These are phyloP conservation scores for Hirsutella thompsonii DNA, from an alignment of 2,329 filamentous ascomycete genomes.

Conservation along the genomic window DNA sequence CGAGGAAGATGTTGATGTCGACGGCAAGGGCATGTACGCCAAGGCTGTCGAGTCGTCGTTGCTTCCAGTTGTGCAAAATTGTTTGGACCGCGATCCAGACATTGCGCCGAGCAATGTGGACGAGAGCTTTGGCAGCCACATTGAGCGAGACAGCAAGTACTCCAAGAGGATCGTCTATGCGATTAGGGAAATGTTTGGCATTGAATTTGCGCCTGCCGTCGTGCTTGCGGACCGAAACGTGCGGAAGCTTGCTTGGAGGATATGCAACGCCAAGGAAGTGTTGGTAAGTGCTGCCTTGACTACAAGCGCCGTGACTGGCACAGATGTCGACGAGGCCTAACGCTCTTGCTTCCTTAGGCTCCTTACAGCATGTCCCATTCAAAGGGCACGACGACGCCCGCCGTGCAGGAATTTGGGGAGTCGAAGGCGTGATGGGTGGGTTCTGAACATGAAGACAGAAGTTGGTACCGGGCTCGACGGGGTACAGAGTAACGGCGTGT, in stretches of 20 bases:
- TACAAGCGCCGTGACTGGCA: neutral
- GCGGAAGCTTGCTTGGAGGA: conserved; percentile 81
- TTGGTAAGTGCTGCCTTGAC: conserved; percentile 46
- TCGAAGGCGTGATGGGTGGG: conserved; percentile 8
- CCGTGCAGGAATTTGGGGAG: conserved; percentile 24
- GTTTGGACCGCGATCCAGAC: conserved; percentile 81
- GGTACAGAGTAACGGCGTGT: too few relatives aligned
- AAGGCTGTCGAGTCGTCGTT: conserved; percentile 63
- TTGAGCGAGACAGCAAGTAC: conserved; percentile 81
- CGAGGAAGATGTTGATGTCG: conserved; percentile 53
- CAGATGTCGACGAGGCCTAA: neutral
- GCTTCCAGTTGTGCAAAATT: conserved; percentile 77
- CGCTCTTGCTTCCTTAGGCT: conserved; percentile 29
- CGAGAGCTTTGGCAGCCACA: conserved; percentile 72
- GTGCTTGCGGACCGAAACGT: conserved; percentile 88
- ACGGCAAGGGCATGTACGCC: conserved; percentile 48
- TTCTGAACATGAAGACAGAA: too few relatives aligned
- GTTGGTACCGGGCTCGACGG: too few relatives aligned
- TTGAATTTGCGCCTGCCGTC: conserved; percentile 87
- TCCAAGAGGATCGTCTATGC: conserved; percentile 85
- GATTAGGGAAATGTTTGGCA: conserved; percentile 91
- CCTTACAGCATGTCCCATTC: conserved; percentile 61
- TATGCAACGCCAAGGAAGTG: conserved; percentile 92
- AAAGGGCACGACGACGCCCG: conserved; percentile 48
- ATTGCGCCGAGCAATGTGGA: conserved; percentile 72